Base-by-base conservation (phyloP, 306 rosid genomes). In the Phaseolus lunatus region DNA sequence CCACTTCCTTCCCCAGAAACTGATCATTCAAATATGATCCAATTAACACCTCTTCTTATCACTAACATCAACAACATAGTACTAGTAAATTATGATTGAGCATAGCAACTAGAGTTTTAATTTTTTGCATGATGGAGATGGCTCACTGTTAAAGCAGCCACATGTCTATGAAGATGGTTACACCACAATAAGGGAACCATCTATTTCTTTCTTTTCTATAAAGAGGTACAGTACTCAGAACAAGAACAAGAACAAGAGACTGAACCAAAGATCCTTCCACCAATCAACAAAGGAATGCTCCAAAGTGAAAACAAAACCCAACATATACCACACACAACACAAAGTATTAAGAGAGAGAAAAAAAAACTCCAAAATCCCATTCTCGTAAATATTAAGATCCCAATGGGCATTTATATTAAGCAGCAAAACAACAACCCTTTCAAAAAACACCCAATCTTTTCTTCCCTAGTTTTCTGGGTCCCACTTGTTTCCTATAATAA, bases 401-500 rank as follows among this genome's bases (percentile, higher is more conserved):
- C 71, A 57, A 3, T 19, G 76, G 87, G 86, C 82, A 83, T 67
- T 23, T 35, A n/a, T 67, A 73, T 72, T 72, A 22, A 37, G 64
- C 31, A 56, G 2, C 8, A 39, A 39, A 22, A 22, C 58, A n/a
- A 49, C 33, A 58, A 43, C 16, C 16, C 62, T 10, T 20, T 22
- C 3, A 48, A 10, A 29, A 52, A 74, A 72, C 67, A 65, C 79
- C 83, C 71, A 76, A 82, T 86, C 83, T 80, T 67, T 39, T 39
- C 44, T 59, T 59, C 54, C 73, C 50, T 16, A 80, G 77, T 61
- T 44, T 65, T 11, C 13, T 14, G 74, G 86, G 77, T 47, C 90
- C 90, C 89, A 86, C 87, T 11, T 78, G 37, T 64, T 84, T 88
- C 78, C 86, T 65, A 80, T 63, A 45, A 43, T 64, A 39, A 64